Evolutionary conservation across 2,329 filamentous ascomycete species (phyloP).

Genomic region (Xylaria sp.): DNA sequence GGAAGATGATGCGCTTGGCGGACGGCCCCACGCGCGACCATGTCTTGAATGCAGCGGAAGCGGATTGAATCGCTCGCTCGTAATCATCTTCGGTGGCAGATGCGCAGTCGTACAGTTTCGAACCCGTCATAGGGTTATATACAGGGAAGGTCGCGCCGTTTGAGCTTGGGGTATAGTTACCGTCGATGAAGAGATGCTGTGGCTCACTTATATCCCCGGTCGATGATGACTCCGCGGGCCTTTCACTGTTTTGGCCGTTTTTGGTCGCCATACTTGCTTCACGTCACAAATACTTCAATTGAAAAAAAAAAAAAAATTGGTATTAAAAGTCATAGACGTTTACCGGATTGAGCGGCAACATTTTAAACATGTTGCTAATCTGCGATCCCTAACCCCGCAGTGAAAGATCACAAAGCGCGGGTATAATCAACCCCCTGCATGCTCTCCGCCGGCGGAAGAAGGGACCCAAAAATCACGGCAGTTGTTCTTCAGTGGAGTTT

Average conservation of each 20-base stretch:
- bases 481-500: not conserved
- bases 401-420: not conserved
- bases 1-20: conserved; percentile 73
- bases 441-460: conserved; percentile 2
- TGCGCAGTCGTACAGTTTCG: conserved; percentile 33
- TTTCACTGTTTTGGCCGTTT: not conserved
- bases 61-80: conserved; percentile 33
- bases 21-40: conserved; percentile 48
- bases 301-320: too few relatives aligned
- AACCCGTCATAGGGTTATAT: conserved; percentile 35
- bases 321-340: not conserved
- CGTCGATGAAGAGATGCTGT: conserved; percentile 32
- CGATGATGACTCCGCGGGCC: not conserved
- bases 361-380: not conserved
- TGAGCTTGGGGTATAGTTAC: conserved; percentile 26
- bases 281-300: not conserved
- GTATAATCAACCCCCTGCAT: conserved; percentile 24
- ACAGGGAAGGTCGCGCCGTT: conserved; percentile 31
- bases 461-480: conserved; percentile 1
- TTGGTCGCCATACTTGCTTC: conserved; percentile 9
- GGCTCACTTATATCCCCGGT: conserved; percentile 19
- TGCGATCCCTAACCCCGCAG: conserved; percentile 17
- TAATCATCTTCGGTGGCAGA: conserved; percentile 30
- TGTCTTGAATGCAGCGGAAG: conserved; percentile 30
- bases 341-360: not conserved